Conservation (phyloP, 108 stramenopile genomes). For the Fistulifera pelliculosa region DNA sequence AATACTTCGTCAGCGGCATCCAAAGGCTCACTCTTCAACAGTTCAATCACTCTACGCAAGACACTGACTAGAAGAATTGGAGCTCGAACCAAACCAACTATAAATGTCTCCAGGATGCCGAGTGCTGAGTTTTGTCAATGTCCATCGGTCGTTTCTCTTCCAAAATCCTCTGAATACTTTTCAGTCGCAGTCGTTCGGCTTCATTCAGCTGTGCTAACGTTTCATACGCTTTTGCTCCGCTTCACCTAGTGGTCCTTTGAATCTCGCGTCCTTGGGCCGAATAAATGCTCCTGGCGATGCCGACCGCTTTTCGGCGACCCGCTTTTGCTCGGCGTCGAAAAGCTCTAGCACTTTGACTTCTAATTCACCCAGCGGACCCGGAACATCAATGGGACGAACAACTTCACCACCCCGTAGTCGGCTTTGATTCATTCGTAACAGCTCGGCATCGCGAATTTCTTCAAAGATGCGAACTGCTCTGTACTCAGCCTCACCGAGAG, state of each 20-base stretch:
- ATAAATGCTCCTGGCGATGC: constrained; percentile 14
- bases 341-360: constrained; percentile 52
- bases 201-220: constrained; percentile 43
- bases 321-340: constrained; percentile 47
- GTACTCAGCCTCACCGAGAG: constrained; percentile 61
- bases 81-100: constrained; percentile 57
- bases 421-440: constrained; percentile 48
- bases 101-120: constrained; percentile 57
- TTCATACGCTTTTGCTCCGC: constrained; percentile 51
- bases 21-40: constrained; percentile 40
- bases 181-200: constrained; percentile 60
- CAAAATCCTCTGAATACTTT: constrained; percentile 44
- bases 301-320: constrained; percentile 35
- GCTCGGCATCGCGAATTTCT: constrained; percentile 52
- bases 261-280: constrained; percentile 61
- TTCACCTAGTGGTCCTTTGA: constrained; percentile 56
- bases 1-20: neutral
- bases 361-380: constrained; percentile 74
- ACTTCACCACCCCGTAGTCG: constrained; percentile 38
- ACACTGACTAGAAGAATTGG: constrained; percentile 48
- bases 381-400: constrained; percentile 73
- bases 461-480: constrained; percentile 42
- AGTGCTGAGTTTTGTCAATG: constrained; percentile 30
- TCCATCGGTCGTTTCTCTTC: constrained; percentile 68
- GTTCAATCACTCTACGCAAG: constrained; percentile 49